These are phyloP conservation scores for Carex parvula DNA, from an alignment of 176 grass and related monocot species.

Conservation along the genomic window DNA sequence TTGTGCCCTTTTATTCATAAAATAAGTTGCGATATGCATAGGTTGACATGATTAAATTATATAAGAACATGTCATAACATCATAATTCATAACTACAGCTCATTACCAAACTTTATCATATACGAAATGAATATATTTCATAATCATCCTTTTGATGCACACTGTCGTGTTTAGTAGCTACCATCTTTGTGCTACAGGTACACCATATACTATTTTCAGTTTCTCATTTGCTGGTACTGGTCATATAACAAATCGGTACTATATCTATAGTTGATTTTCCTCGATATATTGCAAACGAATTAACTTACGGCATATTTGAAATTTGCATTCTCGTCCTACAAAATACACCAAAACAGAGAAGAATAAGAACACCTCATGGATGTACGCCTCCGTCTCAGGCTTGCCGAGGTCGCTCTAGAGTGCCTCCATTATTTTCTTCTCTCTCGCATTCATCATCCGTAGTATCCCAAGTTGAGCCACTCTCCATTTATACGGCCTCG, in stretches of 20 bases:
- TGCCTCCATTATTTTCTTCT: slow-evolving; percentile 58
- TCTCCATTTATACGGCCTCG: slow-evolving; percentile 58
- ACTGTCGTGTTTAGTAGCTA: neutral
- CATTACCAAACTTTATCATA: neutral
- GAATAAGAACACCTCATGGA: slow-evolving; percentile 46
- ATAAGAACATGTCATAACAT: too few relatives aligned
- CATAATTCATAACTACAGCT: neutral
- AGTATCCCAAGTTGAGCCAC: slow-evolving; percentile 53
- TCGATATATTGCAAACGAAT: neutral
- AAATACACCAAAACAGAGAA: neutral
- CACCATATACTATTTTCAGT: neutral
- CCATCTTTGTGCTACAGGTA: neutral
- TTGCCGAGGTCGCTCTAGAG: slow-evolving; percentile 72
- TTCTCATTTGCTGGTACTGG: neutral
- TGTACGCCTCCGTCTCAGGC: slow-evolving; percentile 60
- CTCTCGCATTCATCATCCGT: slow-evolving; percentile 64
- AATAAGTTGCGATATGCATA: neutral
- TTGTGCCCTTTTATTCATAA: neutral
- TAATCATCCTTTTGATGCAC: neutral
- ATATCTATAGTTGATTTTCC: neutral
- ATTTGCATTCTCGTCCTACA: neutral
- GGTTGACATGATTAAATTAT: too few relatives aligned
- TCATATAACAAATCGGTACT: neutral
- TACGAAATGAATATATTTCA: neutral
- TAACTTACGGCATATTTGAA: neutral